phyloP scores from a whole-genome alignment of 75 land plant genomes.

The Gnetum montanum region DNA sequence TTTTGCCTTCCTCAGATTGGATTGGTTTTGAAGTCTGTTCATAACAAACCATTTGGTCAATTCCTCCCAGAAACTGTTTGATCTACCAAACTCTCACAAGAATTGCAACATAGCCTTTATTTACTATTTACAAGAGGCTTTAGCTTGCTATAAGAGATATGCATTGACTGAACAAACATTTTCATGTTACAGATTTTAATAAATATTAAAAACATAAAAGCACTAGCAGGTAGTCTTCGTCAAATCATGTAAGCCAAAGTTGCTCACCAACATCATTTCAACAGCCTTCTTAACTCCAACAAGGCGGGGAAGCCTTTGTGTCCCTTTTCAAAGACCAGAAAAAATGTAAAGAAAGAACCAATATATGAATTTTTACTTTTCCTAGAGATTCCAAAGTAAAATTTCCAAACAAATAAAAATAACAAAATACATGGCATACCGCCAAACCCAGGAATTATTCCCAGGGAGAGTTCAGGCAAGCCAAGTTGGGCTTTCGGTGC shows the following conservation, averaged over 20 bases:
- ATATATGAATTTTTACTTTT: not conserved
- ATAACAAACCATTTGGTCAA: not conserved
- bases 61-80: no score
- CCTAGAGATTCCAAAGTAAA: not conserved
- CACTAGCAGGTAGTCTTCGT: no score
- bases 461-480: slow-evolving; percentile 87
- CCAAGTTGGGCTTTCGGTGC: slow-evolving; percentile 85
- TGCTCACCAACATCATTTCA: slow-evolving; percentile 92
- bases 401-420: not conserved
- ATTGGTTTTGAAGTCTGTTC: slow-evolving; percentile 76
- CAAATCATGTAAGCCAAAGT: no score
- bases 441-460: slow-evolving; percentile 94
- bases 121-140: no score
- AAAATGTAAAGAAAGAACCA: not conserved
- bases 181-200: no score
- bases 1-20: slow-evolving; percentile 66
- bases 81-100: no score
- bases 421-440: slow-evolving; percentile 41
- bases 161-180: no score
- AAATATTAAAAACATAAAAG: no score
- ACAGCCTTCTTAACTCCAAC: slow-evolving; percentile 83
- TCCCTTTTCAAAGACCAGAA: slow-evolving; percentile 35
- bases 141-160: no score
- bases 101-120: no score
- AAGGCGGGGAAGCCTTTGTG: slow-evolving; percentile 92